Evolutionary conservation across 148 eudicot species (phyloP).

Genomic region (Rhododendron molle): DNA sequence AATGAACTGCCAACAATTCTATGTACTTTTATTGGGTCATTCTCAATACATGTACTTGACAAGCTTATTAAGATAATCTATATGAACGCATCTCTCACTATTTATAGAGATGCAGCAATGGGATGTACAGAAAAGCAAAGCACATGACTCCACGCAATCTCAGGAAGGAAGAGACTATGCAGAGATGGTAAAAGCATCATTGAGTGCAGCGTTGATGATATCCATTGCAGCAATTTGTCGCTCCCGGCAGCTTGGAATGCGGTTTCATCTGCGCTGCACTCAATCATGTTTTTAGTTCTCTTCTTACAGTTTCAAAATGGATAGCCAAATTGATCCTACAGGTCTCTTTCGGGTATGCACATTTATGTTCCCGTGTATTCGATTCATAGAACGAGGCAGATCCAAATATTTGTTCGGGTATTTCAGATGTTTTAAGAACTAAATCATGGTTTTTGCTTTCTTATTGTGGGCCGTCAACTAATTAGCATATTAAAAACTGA

Average conservation of each 20-base stretch:
- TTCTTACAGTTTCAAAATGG: background rate
- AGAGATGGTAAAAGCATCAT: constrained; percentile 42
- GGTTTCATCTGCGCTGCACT: constrained; percentile 41
- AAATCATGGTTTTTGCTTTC: background rate
- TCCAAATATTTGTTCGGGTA: background rate
- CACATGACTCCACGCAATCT: background rate
- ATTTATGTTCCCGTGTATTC: background rate
- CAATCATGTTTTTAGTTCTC: background rate
- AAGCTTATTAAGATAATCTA: background rate
- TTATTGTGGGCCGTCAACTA: background rate
- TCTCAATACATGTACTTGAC: background rate
- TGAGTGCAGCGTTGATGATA: constrained; percentile 79
- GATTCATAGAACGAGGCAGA: background rate
- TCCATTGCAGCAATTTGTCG: background rate
- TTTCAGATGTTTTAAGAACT: background rate
- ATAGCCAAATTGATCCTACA: background rate
- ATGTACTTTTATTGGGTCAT: background rate
- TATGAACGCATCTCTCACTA: background rate
- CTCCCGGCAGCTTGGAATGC: background rate
- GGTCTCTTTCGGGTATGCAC: background rate
- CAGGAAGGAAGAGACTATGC: background rate
- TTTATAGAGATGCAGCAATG: background rate
- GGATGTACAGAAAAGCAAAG: background rate
- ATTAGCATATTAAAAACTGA: background rate
- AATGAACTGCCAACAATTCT: background rate